These are phyloP conservation scores for Mycena floridula DNA, from an alignment of 768 basidiomycete genomes.

Conservation along the genomic window DNA sequence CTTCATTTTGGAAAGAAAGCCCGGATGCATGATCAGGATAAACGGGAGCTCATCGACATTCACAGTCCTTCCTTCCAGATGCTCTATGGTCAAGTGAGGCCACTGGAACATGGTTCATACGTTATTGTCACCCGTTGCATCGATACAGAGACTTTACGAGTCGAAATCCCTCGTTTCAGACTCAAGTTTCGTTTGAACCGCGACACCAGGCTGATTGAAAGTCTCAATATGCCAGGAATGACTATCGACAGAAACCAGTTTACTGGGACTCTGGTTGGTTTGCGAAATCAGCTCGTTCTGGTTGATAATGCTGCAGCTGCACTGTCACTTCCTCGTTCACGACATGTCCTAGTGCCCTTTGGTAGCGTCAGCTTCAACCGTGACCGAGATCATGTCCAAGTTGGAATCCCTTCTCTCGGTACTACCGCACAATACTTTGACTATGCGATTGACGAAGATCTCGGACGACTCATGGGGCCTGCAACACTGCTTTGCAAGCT, in stretches of 20 bases:
- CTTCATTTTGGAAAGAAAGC: constrained; percentile 12
- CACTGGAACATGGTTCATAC: constrained; percentile 11
- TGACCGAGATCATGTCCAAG: not conserved
- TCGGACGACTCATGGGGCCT: too few relatives aligned
- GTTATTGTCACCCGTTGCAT: not conserved
- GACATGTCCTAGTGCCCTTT: constrained; percentile 32
- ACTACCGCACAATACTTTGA: constrained; percentile 5
- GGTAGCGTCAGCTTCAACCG: constrained; percentile 16
- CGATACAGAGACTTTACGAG: not conserved
- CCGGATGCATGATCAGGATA: constrained; percentile 8
- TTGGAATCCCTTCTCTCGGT: constrained; percentile 6
- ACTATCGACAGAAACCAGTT: constrained; percentile 35
- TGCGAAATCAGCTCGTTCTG: constrained; percentile 34
- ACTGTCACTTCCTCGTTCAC: constrained; percentile 14
- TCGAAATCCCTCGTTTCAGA: not conserved
- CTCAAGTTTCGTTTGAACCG: not conserved
- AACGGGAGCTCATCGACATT: constrained; percentile 16
- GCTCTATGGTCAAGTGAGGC: constrained; percentile 13
- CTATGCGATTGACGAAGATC: constrained; percentile 19
- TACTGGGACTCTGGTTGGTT: constrained; percentile 37
- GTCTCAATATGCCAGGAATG: constrained; percentile 19
- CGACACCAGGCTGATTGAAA: not conserved
- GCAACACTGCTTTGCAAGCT: too few relatives aligned
- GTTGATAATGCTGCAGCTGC: constrained; percentile 1
- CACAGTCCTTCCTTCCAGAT: constrained; percentile 17